Conservation (phyloP, 108 stramenopile species). For the Hondaea fermentalgiana region DNA sequence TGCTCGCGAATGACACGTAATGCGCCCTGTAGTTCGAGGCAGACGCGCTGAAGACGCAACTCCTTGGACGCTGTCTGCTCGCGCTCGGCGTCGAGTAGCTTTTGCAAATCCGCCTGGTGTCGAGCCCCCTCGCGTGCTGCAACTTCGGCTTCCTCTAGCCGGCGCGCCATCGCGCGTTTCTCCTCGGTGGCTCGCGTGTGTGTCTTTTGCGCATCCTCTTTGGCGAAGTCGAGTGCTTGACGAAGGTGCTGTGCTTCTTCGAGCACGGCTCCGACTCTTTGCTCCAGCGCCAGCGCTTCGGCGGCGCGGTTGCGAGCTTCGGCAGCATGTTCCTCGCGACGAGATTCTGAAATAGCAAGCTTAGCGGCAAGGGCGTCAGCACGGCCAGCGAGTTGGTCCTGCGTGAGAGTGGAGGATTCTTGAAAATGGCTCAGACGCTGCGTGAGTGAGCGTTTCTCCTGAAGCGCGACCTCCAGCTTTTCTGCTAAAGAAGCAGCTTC, state of each 20-base stretch:
- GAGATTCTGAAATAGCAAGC: not conserved
- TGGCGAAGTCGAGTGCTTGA: not conserved
- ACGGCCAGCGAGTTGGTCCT: not conserved
- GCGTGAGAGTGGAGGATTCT: not conserved
- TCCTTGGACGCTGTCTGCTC: not conserved
- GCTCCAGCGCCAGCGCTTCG: not conserved
- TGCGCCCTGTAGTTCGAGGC: not conserved
- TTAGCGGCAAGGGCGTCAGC: not conserved
- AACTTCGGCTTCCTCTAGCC: not conserved
- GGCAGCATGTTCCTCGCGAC: not conserved
- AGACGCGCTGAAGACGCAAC: not conserved
- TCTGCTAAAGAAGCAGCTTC: not conserved
- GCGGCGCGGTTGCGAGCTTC: not conserved
- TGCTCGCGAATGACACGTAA: not conserved
- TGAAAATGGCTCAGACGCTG: not conserved
- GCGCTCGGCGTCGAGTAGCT: not conserved
- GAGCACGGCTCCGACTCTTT: not conserved
- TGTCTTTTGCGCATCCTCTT: not conserved
- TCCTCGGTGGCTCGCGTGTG: not conserved
- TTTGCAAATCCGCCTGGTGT: not conserved
- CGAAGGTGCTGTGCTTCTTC: not conserved
- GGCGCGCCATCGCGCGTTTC: not conserved
- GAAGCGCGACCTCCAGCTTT: not conserved
- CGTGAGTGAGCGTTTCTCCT: not conserved
- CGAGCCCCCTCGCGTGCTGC: not conserved